A percentile compares a stretch with the other conserved stretches of the same genome.
These are phyloP conservation scores for Cryptococcus deneoformans DNA, from an alignment of 1,284 basidiomycete species.

Conservation along the genomic window DNA sequence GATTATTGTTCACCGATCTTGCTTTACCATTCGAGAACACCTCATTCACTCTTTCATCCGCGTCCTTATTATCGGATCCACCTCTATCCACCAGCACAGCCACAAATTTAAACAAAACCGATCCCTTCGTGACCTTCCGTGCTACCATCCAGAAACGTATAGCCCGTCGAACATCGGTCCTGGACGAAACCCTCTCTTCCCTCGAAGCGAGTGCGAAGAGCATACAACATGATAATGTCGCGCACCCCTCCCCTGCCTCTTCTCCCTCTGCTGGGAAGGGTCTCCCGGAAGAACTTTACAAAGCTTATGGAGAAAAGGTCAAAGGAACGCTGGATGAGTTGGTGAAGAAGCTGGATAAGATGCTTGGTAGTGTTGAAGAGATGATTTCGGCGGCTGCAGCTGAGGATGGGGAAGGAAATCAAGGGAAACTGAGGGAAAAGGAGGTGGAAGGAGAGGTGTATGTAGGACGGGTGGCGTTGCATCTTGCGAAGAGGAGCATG, in stretches of 20 bases:
- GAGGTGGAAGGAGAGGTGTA: slow-evolving; percentile 41
- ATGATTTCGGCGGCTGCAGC: not conserved
- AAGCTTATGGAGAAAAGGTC: slow-evolving; percentile 9
- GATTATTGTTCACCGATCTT: not conserved
- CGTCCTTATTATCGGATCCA: not conserved
- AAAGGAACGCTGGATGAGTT: slow-evolving; percentile 22
- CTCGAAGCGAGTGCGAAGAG: too few relatives aligned
- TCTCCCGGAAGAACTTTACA: too few relatives aligned
- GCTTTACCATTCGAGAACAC: slow-evolving; percentile 37
- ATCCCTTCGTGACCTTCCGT: too few relatives aligned
- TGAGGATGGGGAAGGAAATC: not conserved
- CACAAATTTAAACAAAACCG: too few relatives aligned
- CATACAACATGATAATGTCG: too few relatives aligned
- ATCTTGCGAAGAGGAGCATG: slow-evolving; percentile 26
- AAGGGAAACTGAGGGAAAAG: slow-evolving; percentile 21
- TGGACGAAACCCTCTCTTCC: too few relatives aligned
- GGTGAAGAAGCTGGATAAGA: slow-evolving; percentile 24
- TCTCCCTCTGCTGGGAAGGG: too few relatives aligned
- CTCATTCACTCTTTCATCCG: not conserved
- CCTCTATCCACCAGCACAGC: too few relatives aligned
- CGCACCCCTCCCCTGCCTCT: too few relatives aligned
- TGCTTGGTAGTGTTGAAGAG: slow-evolving; percentile 24
- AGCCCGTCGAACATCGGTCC: too few relatives aligned
- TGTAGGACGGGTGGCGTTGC: slow-evolving; percentile 43
- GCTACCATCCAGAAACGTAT: too few relatives aligned